Evolutionary conservation across 768 basidiomycete genomes (phyloP).

Genomic region (Boletus pseudo-olivaceus): DNA sequence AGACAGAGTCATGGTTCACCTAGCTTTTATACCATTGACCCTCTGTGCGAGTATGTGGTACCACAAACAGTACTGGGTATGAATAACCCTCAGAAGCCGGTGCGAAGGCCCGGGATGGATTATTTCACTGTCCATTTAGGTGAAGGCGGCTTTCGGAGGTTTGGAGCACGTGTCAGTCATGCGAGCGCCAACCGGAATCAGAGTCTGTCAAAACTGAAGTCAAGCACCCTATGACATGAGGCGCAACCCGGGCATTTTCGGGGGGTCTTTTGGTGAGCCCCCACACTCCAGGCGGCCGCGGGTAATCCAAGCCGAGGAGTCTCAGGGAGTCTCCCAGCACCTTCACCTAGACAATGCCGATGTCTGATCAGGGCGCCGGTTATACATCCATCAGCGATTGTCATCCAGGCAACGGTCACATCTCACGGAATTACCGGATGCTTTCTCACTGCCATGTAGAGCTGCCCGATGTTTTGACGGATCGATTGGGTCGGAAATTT

Average conservation of each 20-base stretch:
- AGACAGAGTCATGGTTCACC: neutral
- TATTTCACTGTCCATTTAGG: neutral
- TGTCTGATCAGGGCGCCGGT: neutral
- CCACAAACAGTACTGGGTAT: neutral
- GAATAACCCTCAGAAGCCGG: neutral
- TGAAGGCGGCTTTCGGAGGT: neutral
- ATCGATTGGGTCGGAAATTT: slow-evolving; percentile 2
- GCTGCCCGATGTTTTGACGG: neutral
- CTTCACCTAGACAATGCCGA: neutral
- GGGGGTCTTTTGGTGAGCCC: neutral
- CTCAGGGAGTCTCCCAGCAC: neutral
- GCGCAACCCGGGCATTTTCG: slow-evolving; percentile 7
- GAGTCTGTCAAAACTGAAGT: neutral
- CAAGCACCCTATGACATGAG: neutral
- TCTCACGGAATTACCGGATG: slow-evolving; percentile 8
- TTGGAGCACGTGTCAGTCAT: slow-evolving; percentile 10
- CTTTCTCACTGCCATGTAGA: neutral
- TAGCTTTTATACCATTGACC: slow-evolving; percentile 19
- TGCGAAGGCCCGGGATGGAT: neutral
- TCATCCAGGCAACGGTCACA: neutral
- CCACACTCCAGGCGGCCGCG: slow-evolving; percentile 3
- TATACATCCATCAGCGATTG: neutral
- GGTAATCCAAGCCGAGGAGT: neutral
- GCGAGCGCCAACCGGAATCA: slow-evolving; percentile 5
- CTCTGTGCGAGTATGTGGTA: neutral